phyloP scores from a whole-genome alignment of 306 rosid genomes.

The Chamaecrista fasciculata region DNA sequence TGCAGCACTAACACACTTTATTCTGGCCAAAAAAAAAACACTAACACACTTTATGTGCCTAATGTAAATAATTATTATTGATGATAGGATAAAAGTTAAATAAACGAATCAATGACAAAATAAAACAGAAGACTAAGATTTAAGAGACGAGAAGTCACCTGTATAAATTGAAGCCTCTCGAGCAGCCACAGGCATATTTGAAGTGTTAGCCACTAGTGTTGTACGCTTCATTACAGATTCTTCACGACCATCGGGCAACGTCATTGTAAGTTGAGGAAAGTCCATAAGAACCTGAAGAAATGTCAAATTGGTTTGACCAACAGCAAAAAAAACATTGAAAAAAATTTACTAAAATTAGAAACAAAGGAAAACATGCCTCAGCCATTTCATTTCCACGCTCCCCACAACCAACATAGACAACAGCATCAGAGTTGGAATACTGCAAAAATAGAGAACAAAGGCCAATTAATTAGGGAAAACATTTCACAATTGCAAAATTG shows the following conservation, averaged over 20 bases:
- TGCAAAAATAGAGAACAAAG: conserved; percentile 37
- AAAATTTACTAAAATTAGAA: not conserved
- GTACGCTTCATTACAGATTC: conserved; percentile 99
- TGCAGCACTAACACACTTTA: conserved; percentile 29
- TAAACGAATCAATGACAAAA: not conserved
- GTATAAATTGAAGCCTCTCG: conserved; percentile 99
- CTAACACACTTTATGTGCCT: conserved; percentile 7
- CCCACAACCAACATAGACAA: conserved; percentile 96
- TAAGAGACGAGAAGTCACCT: conserved; percentile 45
- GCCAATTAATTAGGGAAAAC: not conserved
- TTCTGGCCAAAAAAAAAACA: too few relatives aligned
- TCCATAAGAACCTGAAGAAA: conserved; percentile 89
- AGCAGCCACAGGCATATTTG: conserved; percentile 99
- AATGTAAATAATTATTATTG: not conserved
- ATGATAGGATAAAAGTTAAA: conserved; percentile 3
- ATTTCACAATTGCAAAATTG: not conserved
- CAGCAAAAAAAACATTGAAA: not conserved
- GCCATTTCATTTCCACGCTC: conserved; percentile 99
- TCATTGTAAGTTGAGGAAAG: conserved; percentile 99
- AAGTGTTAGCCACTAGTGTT: conserved; percentile 98
- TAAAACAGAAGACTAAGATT: not conserved
- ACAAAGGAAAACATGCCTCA: conserved; percentile 47
- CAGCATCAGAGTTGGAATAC: conserved; percentile 97
- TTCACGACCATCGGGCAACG: conserved; percentile 99
- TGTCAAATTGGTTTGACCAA: conserved; percentile 23